These are phyloP conservation scores for Kuraishia ogatae DNA, from an alignment of 805 yeast species.

Conservation along the genomic window DNA sequence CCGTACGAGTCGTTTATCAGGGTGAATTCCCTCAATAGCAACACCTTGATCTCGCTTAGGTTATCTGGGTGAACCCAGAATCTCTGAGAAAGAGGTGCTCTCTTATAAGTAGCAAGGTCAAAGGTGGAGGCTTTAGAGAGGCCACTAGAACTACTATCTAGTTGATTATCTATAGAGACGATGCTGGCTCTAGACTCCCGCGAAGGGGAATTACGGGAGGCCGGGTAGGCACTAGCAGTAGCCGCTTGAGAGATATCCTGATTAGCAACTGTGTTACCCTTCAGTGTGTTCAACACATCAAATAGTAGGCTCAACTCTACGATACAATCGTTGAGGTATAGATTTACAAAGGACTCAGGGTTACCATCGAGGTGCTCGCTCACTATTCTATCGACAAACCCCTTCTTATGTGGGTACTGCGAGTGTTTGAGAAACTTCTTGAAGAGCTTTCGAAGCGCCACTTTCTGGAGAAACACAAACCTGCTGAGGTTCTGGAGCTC, in stretches of 20 bases:
- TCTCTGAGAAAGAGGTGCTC: constrained; percentile 25
- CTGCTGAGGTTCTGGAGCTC: constrained; percentile 61
- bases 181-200: not conserved
- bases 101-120: constrained; percentile 25
- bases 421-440: constrained; percentile 56
- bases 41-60: constrained; percentile 41
- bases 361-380: constrained; percentile 22
- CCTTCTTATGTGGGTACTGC: constrained; percentile 20
- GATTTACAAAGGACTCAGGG: constrained; percentile 47
- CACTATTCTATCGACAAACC: constrained; percentile 22
- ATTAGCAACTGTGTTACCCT: not conserved
- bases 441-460: constrained; percentile 63
- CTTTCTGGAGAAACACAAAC: constrained; percentile 63
- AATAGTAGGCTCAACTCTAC: constrained; percentile 47
- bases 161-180: not conserved
- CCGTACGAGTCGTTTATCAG: constrained; percentile 21
- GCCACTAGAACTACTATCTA: not conserved
- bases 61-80: constrained; percentile 58
- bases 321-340: constrained; percentile 55
- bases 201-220: not conserved
- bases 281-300: constrained; percentile 28
- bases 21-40: constrained; percentile 33
- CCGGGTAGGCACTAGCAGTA: not conserved
- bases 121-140: constrained; percentile 11
- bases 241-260: not conserved